phyloP scores from a whole-genome alignment of 805 yeast genomes.

The Candida ulmi region DNA sequence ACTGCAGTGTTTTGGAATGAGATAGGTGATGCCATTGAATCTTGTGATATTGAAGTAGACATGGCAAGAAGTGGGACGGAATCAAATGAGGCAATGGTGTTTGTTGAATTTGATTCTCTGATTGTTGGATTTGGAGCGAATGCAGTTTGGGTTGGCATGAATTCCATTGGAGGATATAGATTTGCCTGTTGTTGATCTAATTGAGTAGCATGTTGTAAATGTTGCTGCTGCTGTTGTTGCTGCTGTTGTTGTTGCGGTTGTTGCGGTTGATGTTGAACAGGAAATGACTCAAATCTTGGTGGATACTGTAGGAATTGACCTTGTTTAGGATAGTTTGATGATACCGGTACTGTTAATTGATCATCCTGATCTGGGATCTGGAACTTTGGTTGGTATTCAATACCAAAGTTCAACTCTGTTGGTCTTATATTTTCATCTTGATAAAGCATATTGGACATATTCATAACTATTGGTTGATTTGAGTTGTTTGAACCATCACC shows the following conservation, averaged over 20 bases:
- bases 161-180: conserved; percentile 17
- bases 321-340: conserved; percentile 2
- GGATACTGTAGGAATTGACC: conserved; percentile 5
- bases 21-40: conserved; percentile 18
- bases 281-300: conserved; percentile 4
- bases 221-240: conserved; percentile 5
- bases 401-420: not conserved
- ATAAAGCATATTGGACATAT: not conserved
- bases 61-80: conserved; percentile 25
- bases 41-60: conserved; percentile 19
- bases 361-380: conserved; percentile 2
- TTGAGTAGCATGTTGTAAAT: conserved; percentile 2
- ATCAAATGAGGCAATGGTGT: conserved; percentile 27
- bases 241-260: conserved; percentile 30
- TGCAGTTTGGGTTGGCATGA: conserved; percentile 2
- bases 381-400: not conserved
- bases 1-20: conserved; percentile 30
- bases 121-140: conserved; percentile 1
- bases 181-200: conserved; percentile 6
- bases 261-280: conserved; percentile 4
- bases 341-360: conserved; percentile 3
- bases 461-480: not conserved
- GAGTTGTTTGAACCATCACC: not conserved
- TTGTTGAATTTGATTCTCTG: conserved; percentile 27
- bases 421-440: conserved; percentile 11